phyloP scores from a whole-genome alignment of 169 alveolate genomes.

The Plasmodium yoelii region DNA sequence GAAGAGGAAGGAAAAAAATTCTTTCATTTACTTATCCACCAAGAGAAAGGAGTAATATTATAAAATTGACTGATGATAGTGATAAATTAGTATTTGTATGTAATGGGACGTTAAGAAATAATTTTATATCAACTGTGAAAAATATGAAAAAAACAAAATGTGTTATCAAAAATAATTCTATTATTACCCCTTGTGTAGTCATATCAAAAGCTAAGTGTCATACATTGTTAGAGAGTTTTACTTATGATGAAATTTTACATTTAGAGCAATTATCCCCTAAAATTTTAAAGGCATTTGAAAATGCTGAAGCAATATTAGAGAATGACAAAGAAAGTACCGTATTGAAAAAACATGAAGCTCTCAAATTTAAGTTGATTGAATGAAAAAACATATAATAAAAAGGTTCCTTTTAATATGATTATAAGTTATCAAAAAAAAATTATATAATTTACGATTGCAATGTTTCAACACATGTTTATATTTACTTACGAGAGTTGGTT shows the following conservation, averaged over 20 bases:
- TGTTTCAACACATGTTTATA: no score
- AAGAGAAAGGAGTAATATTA: conserved; percentile 71
- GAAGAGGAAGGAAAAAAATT: conserved; percentile 76
- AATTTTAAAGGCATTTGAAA: conserved; percentile 65
- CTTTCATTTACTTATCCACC: conserved; percentile 70
- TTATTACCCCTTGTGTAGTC: conserved; percentile 63
- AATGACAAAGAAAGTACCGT: conserved; percentile 29
- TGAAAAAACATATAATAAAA: background rate
- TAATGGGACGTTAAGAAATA: conserved; percentile 72
- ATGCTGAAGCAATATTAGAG: conserved; percentile 44
- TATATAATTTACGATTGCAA: no score
- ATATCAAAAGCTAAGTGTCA: conserved; percentile 77
- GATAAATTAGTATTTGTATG: conserved; percentile 74
- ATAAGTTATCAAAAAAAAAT: no score
- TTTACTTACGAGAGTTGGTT: no score
- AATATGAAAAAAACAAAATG: conserved; percentile 74
- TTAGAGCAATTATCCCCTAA: conserved; percentile 48
- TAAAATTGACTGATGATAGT: conserved; percentile 69
- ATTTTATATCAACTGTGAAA: conserved; percentile 57
- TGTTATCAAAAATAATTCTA: conserved; percentile 56
- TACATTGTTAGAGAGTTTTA: conserved; percentile 67
- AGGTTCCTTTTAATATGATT: no score
- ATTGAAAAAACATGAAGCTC: conserved; percentile 64
- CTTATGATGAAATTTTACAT: conserved; percentile 75
- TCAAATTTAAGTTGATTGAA: conserved; percentile 58